phyloP scores from a whole-genome alignment of 108 stramenopile species.

The Asterionellopsis glacialis region DNA sequence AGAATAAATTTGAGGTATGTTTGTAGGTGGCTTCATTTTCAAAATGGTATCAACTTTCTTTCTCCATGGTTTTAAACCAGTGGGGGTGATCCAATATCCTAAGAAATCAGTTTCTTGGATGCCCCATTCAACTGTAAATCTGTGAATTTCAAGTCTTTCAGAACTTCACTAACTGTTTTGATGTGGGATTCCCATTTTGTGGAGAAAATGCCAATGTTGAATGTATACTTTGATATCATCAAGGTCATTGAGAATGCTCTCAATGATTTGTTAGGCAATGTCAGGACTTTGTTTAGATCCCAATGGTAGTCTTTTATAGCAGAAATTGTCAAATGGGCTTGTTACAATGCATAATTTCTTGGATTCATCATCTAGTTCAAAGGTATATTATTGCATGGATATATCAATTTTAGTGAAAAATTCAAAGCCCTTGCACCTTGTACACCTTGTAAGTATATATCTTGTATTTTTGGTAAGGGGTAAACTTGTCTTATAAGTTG shows the following conservation, averaged over 20 bases:
- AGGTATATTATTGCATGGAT: conserved; percentile 39
- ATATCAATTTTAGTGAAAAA: conserved; percentile 29
- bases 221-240: conserved; percentile 39
- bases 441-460: conserved; percentile 19
- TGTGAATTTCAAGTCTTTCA: conserved; percentile 33
- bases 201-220: conserved; percentile 42
- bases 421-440: conserved; percentile 17
- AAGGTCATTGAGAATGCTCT: conserved; percentile 19
- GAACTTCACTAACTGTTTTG: conserved; percentile 4
- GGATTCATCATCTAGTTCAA: conserved; percentile 25
- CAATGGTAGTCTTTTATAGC: too few species aligned
- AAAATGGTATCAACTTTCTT: conserved; percentile 41
- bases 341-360: conserved; percentile 19
- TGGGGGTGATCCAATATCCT: conserved; percentile 51
- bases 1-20: conserved; percentile 16
- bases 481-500: conserved; percentile 11
- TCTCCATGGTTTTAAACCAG: conserved; percentile 36
- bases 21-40: conserved; percentile 19
- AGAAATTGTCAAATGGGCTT: conserved; percentile 45
- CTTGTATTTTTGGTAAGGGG: conserved; percentile 32
- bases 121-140: conserved; percentile 47
- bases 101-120: conserved; percentile 58
- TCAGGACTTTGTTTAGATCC: conserved; percentile 41
- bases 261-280: conserved; percentile 38
- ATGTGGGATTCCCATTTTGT: conserved; percentile 15